These are phyloP conservation scores for Solanum piurae DNA, from an alignment of 257 asterid genomes.

Conservation along the genomic window DNA sequence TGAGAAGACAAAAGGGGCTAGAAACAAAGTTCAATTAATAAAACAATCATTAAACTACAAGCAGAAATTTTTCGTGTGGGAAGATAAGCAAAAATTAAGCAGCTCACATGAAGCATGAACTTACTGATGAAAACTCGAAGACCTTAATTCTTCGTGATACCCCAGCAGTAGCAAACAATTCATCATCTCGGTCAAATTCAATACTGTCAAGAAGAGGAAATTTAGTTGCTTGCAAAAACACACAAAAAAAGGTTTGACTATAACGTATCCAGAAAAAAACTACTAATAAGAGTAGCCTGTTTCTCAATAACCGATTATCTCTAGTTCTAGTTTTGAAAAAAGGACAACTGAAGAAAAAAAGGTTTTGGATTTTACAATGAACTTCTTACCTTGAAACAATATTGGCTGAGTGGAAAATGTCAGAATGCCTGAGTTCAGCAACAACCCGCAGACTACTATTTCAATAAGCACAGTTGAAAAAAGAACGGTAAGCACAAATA, in stretches of 20 bases:
- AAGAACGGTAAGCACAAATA: not conserved
- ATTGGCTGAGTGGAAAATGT: constrained; percentile 77
- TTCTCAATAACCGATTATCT: not conserved
- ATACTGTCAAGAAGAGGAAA: constrained; percentile 39
- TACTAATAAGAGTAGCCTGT: not conserved
- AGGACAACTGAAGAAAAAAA: no score
- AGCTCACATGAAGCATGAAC: constrained; percentile 5
- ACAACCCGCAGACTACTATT: constrained; percentile 68
- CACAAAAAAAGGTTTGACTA: not conserved
- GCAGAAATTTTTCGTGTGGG: not conserved
- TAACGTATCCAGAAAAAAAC: not conserved
- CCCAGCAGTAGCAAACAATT: constrained; percentile 82
- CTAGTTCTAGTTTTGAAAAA: not conserved
- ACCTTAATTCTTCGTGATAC: constrained; percentile 65
- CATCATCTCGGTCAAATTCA: constrained; percentile 75
- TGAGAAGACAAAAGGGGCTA: not conserved
- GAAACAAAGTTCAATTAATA: not conserved
- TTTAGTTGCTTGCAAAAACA: not conserved
- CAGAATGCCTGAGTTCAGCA: constrained; percentile 80
- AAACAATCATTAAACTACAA: not conserved
- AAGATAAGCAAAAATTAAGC: not conserved
- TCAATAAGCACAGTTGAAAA: not conserved
- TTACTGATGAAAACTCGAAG: constrained; percentile 59
- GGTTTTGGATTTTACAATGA: not conserved
- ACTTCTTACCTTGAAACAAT: constrained; percentile 61